phyloP scores from a whole-genome alignment of 176 grass and related monocot species.

The Saccharum officinarum region DNA sequence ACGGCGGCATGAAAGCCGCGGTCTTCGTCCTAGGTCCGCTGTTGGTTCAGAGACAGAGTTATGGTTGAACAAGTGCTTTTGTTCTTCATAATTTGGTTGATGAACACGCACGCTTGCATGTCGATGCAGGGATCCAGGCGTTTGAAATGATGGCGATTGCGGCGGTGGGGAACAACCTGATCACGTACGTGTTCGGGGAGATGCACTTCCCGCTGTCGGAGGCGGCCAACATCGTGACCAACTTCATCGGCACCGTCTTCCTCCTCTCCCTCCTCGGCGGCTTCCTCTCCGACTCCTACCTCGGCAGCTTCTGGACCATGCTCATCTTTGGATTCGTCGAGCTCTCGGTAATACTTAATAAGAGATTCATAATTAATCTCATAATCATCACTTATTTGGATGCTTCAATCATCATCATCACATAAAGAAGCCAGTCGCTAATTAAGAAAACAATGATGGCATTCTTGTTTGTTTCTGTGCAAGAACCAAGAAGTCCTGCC shows the following conservation, averaged over 20 bases:
- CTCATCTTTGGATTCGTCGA: conserved; percentile 83
- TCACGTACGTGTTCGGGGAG: conserved; percentile 87
- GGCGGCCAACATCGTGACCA: conserved; percentile 78
- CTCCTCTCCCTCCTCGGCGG: conserved; percentile 80
- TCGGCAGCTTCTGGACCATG: conserved; percentile 95
- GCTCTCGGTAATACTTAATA: conserved; percentile 49
- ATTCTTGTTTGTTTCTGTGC: conserved; percentile 27
- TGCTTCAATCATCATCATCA: background rate
- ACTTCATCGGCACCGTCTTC: conserved; percentile 86
- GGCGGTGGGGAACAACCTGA: conserved; percentile 85
- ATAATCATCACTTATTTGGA: background rate
- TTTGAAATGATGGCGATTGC: conserved; percentile 93
- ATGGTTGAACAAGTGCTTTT: background rate
- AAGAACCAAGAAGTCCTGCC: background rate
- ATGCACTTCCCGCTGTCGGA: conserved; percentile 77
- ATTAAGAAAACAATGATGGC: background rate
- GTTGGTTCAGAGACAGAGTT: background rate
- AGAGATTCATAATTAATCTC: background rate
- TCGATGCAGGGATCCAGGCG: conserved; percentile 61
- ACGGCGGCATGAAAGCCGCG: conserved; percentile 96
- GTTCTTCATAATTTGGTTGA: background rate
- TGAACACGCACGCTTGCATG: background rate
- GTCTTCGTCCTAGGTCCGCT: conserved; percentile 61
- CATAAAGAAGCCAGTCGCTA: background rate
- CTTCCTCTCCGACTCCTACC: conserved; percentile 88